Evolutionary conservation across 2,329 filamentous ascomycete genomes (phyloP).

Genomic region (Aspergillus cejpii): DNA sequence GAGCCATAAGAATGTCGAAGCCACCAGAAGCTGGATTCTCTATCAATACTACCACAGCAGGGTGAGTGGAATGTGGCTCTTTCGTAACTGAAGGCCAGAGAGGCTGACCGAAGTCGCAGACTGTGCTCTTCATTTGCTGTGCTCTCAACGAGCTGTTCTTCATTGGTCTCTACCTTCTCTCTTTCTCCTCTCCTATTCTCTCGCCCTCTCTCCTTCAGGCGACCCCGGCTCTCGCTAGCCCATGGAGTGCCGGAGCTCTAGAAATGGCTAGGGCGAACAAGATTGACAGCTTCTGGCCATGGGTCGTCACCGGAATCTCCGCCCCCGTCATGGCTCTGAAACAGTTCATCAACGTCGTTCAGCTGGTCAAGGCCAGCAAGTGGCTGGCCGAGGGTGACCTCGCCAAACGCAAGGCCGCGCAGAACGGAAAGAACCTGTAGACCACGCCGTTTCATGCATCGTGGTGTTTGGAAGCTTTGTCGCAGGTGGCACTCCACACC

Average conservation of each 20-base stretch:
- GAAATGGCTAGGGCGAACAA: constrained; percentile 93
- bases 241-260: constrained; percentile 85
- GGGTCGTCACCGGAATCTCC: constrained; percentile 74
- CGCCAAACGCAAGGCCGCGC: constrained; percentile 51
- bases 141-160: constrained; percentile 93
- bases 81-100: background rate
- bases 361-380: constrained; percentile 85
- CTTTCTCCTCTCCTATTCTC: constrained; percentile 84
- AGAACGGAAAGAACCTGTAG: constrained; percentile 31
- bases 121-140: constrained; percentile 85
- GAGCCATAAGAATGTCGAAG: constrained; percentile 92
- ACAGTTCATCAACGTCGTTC: constrained; percentile 88
- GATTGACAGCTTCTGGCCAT: constrained; percentile 67
- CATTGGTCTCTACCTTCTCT: constrained; percentile 94
- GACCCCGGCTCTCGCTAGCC: constrained; percentile 65
- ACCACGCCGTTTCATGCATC: background rate
- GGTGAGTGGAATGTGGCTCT: constrained; percentile 50
- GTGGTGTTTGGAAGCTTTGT: background rate
- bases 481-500: background rate
- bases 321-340: constrained; percentile 85
- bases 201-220: constrained; percentile 71
- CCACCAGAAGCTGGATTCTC: constrained; percentile 77
- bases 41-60: constrained; percentile 97
- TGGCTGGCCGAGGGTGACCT: constrained; percentile 92
- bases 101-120: constrained; percentile 46